phyloP scores from a whole-genome alignment of 352 stramenopile genomes.

The Globisporangium radiosum region DNA sequence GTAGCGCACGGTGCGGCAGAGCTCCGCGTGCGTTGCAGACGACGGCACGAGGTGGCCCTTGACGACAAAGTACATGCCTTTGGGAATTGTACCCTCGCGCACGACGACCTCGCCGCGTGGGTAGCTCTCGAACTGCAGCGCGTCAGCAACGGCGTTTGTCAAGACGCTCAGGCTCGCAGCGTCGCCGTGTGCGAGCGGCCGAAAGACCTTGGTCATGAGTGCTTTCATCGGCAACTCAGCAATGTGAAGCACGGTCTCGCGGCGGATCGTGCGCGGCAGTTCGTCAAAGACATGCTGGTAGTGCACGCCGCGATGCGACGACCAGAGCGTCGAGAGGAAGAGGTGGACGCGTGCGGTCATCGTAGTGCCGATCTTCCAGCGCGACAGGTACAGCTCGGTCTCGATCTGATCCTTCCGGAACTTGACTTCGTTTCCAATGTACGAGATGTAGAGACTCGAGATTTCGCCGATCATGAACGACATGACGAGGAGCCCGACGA shows the following conservation, averaged over 20 bases:
- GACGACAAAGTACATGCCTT: constrained; percentile 70
- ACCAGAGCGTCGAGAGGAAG: constrained; percentile 53
- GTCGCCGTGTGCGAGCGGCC: constrained; percentile 17
- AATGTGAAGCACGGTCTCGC: constrained; percentile 41
- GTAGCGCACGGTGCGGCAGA: constrained; percentile 11
- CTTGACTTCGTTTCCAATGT: constrained; percentile 51
- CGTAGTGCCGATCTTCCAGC: constrained; percentile 30
- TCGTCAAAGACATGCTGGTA: constrained; percentile 50
- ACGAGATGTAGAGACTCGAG: constrained; percentile 61
- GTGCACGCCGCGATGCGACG: constrained; percentile 39
- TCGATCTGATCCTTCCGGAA: constrained; percentile 65
- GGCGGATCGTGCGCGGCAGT: constrained; percentile 34
- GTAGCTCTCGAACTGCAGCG: constrained; percentile 59
- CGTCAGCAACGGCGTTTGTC: constrained; percentile 28
- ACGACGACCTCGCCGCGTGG: constrained; percentile 56
- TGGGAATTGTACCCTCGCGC: constrained; percentile 53
- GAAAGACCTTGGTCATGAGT: constrained; percentile 27
- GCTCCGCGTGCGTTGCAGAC: constrained; percentile 1
- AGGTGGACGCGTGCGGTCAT: constrained; percentile 37
- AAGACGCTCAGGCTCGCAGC: constrained; percentile 22
- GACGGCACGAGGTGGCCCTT: constrained; percentile 32
- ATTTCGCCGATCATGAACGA: constrained; percentile 71
- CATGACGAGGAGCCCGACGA: constrained; percentile 43
- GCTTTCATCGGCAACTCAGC: constrained; percentile 26
- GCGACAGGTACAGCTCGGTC: constrained; percentile 36